These are phyloP conservation scores for Globomyces pollinis-pini DNA, from an alignment of 192 early-diverging fungal species.

Conservation along the genomic window DNA sequence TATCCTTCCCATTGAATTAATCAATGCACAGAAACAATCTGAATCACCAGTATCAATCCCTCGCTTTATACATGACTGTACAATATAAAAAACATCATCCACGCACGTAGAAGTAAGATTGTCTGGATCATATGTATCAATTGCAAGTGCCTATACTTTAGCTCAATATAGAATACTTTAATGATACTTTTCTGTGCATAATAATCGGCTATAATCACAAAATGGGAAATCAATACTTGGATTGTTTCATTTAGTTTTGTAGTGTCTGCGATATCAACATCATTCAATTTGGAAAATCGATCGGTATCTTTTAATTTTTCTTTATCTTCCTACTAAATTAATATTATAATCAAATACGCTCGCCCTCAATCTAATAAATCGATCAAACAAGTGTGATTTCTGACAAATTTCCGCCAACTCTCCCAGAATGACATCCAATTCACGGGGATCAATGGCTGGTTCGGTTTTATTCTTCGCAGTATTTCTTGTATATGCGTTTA, in stretches of 20 bases:
- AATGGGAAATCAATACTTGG: constrained; percentile 58
- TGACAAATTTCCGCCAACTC: constrained; percentile 81
- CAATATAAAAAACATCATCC: constrained; percentile 91
- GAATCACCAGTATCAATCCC: constrained; percentile 66
- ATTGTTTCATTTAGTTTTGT: constrained; percentile 54
- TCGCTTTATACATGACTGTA: constrained; percentile 65
- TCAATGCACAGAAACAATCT: constrained; percentile 58
- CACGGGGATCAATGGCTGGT: constrained; percentile 53
- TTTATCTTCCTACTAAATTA: constrained; percentile 10
- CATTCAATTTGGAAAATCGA: too few relatives aligned
- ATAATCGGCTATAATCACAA: constrained; percentile 67
- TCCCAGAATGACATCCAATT: constrained; percentile 66
- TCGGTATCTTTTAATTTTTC: background rate
- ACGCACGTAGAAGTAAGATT: constrained; percentile 51
- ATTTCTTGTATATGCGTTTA: constrained; percentile 4
- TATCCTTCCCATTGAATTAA: constrained; percentile 55
- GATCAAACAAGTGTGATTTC: constrained; percentile 64
- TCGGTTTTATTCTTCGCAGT: constrained; percentile 15
- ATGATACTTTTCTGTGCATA: constrained; percentile 63
- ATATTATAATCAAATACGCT: constrained; percentile 9
- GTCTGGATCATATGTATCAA: constrained; percentile 16
- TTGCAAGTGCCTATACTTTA: too few relatives aligned
- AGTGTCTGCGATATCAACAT: too few relatives aligned
- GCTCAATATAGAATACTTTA: constrained; percentile 60
- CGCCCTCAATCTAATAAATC: constrained; percentile 60